These are phyloP conservation scores for Hemileia vastatrix DNA, from an alignment of 1,284 basidiomycete genomes.

Conservation along the genomic window DNA sequence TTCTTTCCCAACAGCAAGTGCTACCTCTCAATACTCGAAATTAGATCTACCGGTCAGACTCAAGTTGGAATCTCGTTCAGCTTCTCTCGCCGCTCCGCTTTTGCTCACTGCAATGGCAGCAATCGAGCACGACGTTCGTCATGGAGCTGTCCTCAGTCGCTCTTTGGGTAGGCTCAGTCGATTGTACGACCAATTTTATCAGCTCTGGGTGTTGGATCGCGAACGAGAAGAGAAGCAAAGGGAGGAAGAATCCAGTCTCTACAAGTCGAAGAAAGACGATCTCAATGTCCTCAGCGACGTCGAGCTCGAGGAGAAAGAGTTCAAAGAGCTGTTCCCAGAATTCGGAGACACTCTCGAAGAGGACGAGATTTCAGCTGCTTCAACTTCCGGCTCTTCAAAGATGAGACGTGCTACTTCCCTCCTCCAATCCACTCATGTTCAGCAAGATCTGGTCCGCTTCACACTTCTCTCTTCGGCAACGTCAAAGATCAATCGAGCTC, in stretches of 20 bases:
- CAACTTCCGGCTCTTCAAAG: background rate
- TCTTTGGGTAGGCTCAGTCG: slow-evolving; percentile 46
- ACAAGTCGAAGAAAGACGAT: slow-evolving; percentile 59
- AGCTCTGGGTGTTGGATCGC: slow-evolving; percentile 73
- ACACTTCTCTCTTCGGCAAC: slow-evolving; percentile 29
- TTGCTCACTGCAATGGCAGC: slow-evolving; percentile 54
- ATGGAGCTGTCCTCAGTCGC: no score
- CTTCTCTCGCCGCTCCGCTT: slow-evolving; percentile 19
- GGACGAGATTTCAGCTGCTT: background rate
- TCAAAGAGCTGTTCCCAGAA: slow-evolving; percentile 33
- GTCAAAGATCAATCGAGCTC: background rate
- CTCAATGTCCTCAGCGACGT: slow-evolving; percentile 59
- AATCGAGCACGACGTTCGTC: slow-evolving; percentile 49
- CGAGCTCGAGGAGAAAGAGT: slow-evolving; percentile 43
- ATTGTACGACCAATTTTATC: slow-evolving; percentile 61
- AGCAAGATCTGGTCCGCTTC: slow-evolving; percentile 28
- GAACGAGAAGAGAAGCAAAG: slow-evolving; percentile 59
- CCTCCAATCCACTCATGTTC: background rate
- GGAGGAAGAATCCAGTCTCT: slow-evolving; percentile 63
- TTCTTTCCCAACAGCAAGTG: slow-evolving; percentile 39
- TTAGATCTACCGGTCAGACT: slow-evolving; percentile 32
- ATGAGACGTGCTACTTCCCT: background rate
- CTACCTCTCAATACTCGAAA: slow-evolving; percentile 29
- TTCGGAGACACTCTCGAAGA: slow-evolving; percentile 46
- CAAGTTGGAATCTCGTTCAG: slow-evolving; percentile 22